Base-by-base conservation (phyloP, 2,329 filamentous ascomycete species). In the Diaporthe ampelina region DNA sequence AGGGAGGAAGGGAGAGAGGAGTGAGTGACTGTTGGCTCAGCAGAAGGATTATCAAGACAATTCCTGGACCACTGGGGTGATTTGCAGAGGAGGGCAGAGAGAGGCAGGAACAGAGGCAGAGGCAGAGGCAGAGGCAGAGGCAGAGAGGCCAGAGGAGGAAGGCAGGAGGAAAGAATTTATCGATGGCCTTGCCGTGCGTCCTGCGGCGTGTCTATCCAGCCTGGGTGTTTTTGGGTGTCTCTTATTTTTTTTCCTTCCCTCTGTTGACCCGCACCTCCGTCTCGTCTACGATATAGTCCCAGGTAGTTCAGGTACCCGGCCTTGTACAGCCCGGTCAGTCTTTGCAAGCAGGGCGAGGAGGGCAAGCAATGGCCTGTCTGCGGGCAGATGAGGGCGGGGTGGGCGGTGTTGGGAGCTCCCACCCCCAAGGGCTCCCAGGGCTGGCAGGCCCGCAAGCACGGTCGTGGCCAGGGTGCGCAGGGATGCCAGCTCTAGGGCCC, bases 301-400 rank as follows among this genome's bases (percentile, higher is more conserved):
- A 54, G 63, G 48, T 21, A 54, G 48, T 40, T 48, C 32, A 54
- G 48, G 48, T 68, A 65, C 59, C 6, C 19, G 40, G 17, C 40
- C 26, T 29, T 21, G 59, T 65, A 32, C 40, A 40, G 59, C 43
- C 56, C 21, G 32, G 32, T 24, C 56, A 59, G 32, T 21, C 48
- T 29, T 26, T 65, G 59, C 40, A 65, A n/a, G 26, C 40, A 65
- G 59, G 59, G 59, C 63, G 48, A 54, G 48, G 26, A 54, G 32
- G 63, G 63, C 63, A 68, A 68, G 63, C 63, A 68, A 26, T 54
- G 63, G 63, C 63, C 63, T 68, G 63, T 54, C 63, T 68, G 63
- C 63, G 32, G 63, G 63, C 63, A 54, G 63, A 68, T 68, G 63
- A 68, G 63, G 63, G 63, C 63, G 63, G 63, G 63, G 63, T 54